Evolutionary conservation across 306 rosid species (phyloP).

Genomic region (Ochetophila trinervis): DNA sequence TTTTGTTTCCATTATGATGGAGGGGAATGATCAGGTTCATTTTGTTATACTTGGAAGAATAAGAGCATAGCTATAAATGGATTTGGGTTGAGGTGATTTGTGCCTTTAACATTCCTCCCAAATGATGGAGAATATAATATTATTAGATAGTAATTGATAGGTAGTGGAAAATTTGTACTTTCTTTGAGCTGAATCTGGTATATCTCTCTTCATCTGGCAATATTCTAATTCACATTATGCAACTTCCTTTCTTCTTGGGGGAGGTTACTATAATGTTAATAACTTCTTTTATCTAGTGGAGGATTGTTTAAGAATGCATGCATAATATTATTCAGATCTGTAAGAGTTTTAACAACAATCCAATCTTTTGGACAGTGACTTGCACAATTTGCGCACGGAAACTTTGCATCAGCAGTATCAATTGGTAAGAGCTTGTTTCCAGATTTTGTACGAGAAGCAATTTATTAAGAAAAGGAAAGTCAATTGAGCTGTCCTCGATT

Average conservation of each 20-base stretch:
- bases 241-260: not conserved
- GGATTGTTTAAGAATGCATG: not conserved
- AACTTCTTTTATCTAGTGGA: not conserved
- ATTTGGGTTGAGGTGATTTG: no score
- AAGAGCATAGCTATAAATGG: not conserved
- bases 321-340: not conserved
- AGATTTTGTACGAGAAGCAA: constrained; percentile 1
- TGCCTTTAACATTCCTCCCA: no score
- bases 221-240: not conserved
- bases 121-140: no score
- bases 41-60: not conserved
- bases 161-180: not conserved
- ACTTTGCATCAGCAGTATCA: constrained; percentile 79
- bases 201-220: not conserved
- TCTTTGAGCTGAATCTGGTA: not conserved
- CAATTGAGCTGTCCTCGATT: constrained; percentile 1
- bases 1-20: not conserved
- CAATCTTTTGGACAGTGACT: constrained; percentile 57
- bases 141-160: no score
- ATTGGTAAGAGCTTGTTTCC: constrained; percentile 53
- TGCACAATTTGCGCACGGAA: constrained; percentile 75
- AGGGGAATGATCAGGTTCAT: constrained; percentile 5
- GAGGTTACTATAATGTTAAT: no score
- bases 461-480: not conserved
- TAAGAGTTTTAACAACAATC: constrained; percentile 19